These are phyloP conservation scores for Fusarium secorum DNA, from an alignment of 2,329 filamentous ascomycete genomes.

Conservation along the genomic window DNA sequence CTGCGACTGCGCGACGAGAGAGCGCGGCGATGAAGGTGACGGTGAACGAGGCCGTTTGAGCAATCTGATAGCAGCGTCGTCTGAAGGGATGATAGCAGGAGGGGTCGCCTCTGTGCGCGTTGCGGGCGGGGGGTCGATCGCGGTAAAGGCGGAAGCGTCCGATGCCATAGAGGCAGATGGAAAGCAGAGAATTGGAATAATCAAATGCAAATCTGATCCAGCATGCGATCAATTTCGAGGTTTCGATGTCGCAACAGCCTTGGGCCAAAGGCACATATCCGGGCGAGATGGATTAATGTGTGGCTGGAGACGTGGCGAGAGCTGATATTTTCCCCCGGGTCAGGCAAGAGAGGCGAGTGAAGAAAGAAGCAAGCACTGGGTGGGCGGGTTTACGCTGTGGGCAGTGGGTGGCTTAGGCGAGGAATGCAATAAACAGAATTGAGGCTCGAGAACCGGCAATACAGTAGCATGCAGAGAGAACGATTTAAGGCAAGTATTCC, in stretches of 20 bases:
- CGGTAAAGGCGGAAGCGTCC: constrained; percentile 61
- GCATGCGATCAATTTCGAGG: constrained; percentile 38
- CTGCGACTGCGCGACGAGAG: constrained; percentile 40
- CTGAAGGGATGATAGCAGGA: constrained; percentile 49
- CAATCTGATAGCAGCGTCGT: constrained; percentile 48
- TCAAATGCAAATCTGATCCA: constrained; percentile 22
- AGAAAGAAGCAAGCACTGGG: constrained; percentile 32
- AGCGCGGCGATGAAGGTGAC: constrained; percentile 52
- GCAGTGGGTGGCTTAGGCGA: constrained; percentile 37
- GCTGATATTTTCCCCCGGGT: constrained; percentile 44
- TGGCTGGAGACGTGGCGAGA: constrained; percentile 57
- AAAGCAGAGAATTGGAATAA: constrained; percentile 29
- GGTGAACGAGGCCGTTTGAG: constrained; percentile 58
- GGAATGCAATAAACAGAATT: constrained; percentile 32
- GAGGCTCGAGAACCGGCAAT: constrained; percentile 27
- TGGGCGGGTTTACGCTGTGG: constrained; percentile 31
- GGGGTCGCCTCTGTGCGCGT: constrained; percentile 47
- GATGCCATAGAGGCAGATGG: constrained; percentile 58
- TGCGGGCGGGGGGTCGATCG: constrained; percentile 59
- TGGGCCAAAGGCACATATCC: constrained; percentile 48
- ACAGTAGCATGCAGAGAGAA: constrained; percentile 17
- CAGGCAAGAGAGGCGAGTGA: constrained; percentile 35
- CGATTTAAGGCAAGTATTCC: constrained; percentile 19
- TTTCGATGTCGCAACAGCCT: constrained; percentile 34
- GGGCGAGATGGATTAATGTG: constrained; percentile 48